phyloP scores from a whole-genome alignment of 75 land plant species.

The Pinus tabuliformis region DNA sequence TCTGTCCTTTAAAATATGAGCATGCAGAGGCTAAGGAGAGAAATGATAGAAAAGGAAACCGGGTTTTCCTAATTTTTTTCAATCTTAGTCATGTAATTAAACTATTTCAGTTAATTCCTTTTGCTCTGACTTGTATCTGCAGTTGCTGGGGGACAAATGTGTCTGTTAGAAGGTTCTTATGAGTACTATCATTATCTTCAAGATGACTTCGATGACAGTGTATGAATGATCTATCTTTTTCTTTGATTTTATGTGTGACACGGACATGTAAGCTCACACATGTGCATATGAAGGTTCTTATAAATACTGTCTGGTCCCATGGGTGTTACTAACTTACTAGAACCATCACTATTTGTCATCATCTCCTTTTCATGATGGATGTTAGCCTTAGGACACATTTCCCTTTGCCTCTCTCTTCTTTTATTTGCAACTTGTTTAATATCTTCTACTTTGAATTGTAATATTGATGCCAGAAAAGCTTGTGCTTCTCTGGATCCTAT shows the following conservation, averaged over 20 bases:
- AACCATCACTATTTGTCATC: no score
- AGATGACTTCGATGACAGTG: slow-evolving; percentile 89
- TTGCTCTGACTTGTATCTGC: background rate
- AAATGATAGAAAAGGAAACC: background rate
- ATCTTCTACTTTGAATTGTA: background rate
- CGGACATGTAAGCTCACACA: no score
- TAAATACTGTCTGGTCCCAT: no score
- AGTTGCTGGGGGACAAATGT: background rate
- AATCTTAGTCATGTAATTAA: background rate
- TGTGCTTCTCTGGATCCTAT: background rate
- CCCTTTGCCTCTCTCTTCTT: no score
- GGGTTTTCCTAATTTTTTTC: background rate
- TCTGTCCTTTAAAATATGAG: slow-evolving; percentile 1
- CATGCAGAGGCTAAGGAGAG: background rate
- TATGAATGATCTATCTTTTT: slow-evolving; percentile 14
- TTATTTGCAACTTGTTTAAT: no score
- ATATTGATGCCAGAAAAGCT: background rate
- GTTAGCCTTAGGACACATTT: no score
- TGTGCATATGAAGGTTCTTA: no score
- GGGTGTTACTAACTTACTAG: no score
- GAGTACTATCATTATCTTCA: slow-evolving; percentile 96
- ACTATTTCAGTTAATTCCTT: background rate
- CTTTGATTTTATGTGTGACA: no score
- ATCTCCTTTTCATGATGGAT: no score
- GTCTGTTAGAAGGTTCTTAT: background rate